Evolutionary conservation across 2,329 filamentous ascomycete species (phyloP).

Genomic region (Cytospora piceicola): DNA sequence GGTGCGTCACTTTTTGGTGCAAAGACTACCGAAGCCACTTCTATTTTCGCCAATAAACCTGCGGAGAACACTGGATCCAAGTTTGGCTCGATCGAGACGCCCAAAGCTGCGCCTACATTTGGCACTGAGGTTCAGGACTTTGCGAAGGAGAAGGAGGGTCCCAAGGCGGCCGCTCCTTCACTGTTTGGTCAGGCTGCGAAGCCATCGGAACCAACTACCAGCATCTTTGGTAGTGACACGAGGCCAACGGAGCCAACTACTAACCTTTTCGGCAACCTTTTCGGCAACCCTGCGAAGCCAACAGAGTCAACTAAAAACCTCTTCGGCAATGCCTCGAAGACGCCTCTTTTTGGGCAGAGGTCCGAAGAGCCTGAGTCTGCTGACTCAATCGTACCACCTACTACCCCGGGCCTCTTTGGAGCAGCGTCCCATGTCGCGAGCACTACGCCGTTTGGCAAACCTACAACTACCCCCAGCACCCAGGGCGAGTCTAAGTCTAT

Average conservation of each 20-base stretch:
- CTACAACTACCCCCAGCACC: conserved; percentile 37
- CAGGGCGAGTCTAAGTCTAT: conserved; percentile 40
- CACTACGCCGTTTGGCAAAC: conserved; percentile 36
- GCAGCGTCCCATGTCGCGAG: conserved; percentile 19
- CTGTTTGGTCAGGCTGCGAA: conserved; percentile 27
- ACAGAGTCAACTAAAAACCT: conserved; percentile 22
- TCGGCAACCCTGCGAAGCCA: conserved; percentile 22
- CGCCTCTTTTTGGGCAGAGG: conserved; percentile 28
- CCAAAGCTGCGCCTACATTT: conserved; percentile 22
- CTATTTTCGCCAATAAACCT: conserved; percentile 45
- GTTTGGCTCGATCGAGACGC: conserved; percentile 20
- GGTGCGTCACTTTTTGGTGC: conserved; percentile 39
- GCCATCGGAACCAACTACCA: conserved; percentile 19
- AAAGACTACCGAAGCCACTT: conserved; percentile 38
- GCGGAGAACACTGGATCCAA: conserved; percentile 16
- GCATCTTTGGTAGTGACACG: conserved; percentile 23
- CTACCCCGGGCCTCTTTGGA: conserved; percentile 23
- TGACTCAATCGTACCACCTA: conserved; percentile 35
- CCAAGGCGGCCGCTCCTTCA: conserved; percentile 28
- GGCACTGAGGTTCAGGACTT: conserved; percentile 33
- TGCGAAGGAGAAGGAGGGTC: conserved; percentile 16
- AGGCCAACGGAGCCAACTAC: conserved; percentile 23
- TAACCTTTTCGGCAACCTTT: conserved; percentile 29
- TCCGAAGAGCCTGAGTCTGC: conserved; percentile 33
- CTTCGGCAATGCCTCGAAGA: conserved; percentile 28